Conservation (phyloP, 345 rosid genomes). For the Hibiscus trionum region DNA sequence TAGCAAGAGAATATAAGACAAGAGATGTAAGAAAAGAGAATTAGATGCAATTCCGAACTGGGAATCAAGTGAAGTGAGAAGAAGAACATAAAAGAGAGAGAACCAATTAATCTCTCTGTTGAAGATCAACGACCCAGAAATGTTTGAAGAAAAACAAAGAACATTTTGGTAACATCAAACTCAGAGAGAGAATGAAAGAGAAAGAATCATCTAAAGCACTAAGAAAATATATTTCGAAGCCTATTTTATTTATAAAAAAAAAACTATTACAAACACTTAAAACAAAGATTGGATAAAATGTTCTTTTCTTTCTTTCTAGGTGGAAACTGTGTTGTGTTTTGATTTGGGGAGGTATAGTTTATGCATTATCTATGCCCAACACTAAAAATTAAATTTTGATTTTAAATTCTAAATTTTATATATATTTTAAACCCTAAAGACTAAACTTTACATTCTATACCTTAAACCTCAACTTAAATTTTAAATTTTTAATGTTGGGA, state of each 20-base stretch:
- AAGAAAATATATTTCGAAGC: background rate
- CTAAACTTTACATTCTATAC: too few relatives aligned
- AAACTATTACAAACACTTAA: background rate
- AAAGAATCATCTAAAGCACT: conserved; percentile 12
- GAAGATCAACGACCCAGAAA: background rate
- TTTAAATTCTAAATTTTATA: too few relatives aligned
- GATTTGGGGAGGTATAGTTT: background rate
- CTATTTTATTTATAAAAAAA: too few relatives aligned
- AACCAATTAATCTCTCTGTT: background rate
- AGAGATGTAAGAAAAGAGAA: conserved; percentile 25
- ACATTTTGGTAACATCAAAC: conserved; percentile 16
- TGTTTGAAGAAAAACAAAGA: background rate
- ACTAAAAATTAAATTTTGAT: background rate
- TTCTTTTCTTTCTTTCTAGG: conserved; percentile 1
- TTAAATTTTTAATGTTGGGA: too few relatives aligned
- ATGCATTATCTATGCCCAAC: too few relatives aligned
- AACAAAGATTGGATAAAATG: conserved; percentile 13
- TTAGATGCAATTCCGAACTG: conserved; percentile 37
- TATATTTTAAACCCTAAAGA: too few relatives aligned
- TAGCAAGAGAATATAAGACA: background rate
- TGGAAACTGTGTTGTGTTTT: conserved; percentile 7
- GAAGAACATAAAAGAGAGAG: background rate
- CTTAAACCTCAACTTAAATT: too few relatives aligned
- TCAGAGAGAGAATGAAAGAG: background rate
- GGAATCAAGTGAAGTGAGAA: conserved; percentile 36